phyloP scores from a whole-genome alignment of 1,139 yeast genomes.

The Spathaspora sp. region DNA sequence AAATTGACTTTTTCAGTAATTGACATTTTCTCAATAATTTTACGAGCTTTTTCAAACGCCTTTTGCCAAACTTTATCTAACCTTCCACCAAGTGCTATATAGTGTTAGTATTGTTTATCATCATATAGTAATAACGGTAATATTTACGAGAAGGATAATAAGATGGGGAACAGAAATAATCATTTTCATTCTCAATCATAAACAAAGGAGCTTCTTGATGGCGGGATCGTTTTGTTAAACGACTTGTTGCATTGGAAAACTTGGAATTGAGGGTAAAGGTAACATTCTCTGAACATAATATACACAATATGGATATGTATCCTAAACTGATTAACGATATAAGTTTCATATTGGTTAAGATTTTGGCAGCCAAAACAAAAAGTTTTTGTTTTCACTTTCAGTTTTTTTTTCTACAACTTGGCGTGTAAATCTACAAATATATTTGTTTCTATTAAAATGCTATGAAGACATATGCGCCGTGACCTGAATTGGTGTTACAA shows the following conservation, averaged over 20 bases:
- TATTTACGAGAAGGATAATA: conserved; percentile 37
- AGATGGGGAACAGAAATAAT: conserved; percentile 27
- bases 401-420: neutral
- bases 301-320: neutral
- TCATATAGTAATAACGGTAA: neutral
- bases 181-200: conserved; percentile 27
- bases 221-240: conserved; percentile 26
- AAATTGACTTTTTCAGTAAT: conserved; percentile 59
- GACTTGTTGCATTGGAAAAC: conserved; percentile 10
- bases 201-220: conserved; percentile 37
- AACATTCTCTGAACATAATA: conserved; percentile 6
- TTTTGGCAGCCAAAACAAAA: conserved; percentile 4
- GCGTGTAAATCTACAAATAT: neutral
- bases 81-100: conserved; percentile 41
- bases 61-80: conserved; percentile 51
- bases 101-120: conserved; percentile 1
- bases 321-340: neutral
- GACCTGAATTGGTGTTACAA: conserved; percentile 48
- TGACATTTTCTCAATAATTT: conserved; percentile 52
- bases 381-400: neutral
- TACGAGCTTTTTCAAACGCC: conserved; percentile 57
- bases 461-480: conserved; percentile 43
- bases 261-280: conserved; percentile 13
- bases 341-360: conserved; percentile 1
- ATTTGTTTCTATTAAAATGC: neutral